Conservation (phyloP, 768 basidiomycete species). For the Nevesoporus exiguus region DNA sequence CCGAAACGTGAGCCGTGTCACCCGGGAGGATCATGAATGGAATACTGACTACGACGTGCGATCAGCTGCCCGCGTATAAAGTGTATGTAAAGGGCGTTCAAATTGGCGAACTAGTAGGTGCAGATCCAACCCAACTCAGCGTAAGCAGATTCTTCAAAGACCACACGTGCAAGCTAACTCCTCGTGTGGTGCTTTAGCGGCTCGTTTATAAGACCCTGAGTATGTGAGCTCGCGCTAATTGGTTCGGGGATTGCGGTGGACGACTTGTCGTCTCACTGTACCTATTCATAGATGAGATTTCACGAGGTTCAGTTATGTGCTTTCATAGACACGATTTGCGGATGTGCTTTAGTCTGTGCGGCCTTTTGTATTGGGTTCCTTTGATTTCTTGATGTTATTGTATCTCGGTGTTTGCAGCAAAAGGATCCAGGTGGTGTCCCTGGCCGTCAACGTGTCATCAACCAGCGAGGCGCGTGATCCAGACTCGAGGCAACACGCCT, state of each 20-base stretch:
- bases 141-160: constrained; percentile 14
- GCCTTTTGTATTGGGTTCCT: neutral
- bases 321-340: constrained; percentile 21
- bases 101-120: constrained; percentile 30
- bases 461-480: constrained; percentile 4
- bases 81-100: constrained; percentile 31
- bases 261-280: constrained; percentile 2
- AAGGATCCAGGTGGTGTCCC: neutral
- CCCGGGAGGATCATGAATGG: constrained; percentile 13
- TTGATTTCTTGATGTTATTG: constrained; percentile 5
- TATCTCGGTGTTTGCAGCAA: neutral
- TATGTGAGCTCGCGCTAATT: constrained; percentile 18
- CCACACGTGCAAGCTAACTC: constrained; percentile 17
- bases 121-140: constrained; percentile 22
- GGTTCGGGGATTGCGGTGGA: constrained; percentile 7
- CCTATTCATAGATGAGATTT: constrained; percentile 23
- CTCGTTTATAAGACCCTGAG: constrained; percentile 28
- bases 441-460: constrained; percentile 19
- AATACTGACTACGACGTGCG: constrained; percentile 7
- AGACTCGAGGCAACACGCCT: constrained; percentile 20
- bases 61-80: constrained; percentile 30
- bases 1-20: constrained; percentile 18
- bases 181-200: constrained; percentile 21
- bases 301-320: constrained; percentile 5
- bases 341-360: constrained; percentile 2